Conservation (phyloP, 23 red algal species). For the Agarophyton chilense region DNA sequence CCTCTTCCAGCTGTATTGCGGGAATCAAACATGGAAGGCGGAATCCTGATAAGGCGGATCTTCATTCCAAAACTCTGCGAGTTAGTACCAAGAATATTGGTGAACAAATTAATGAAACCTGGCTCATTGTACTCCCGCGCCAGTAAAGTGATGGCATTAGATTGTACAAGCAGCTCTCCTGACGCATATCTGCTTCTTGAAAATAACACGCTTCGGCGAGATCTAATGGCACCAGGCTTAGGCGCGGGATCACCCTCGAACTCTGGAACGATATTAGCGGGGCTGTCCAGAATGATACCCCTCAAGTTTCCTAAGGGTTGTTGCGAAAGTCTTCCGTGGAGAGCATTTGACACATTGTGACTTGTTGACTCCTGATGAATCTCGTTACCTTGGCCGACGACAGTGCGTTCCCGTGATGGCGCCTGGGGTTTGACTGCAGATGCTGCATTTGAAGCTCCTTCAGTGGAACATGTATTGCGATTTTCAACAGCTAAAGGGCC, state of each 20-base stretch:
- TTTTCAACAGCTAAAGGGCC: not conserved
- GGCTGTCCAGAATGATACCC: not conserved
- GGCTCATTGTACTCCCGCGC: constrained; percentile 78
- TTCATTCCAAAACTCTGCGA: constrained; percentile 24
- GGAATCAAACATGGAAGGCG: constrained; percentile 33
- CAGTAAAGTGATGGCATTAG: constrained; percentile 55
- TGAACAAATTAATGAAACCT: constrained; percentile 64
- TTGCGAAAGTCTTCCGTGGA: not conserved
- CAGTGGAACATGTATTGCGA: not conserved
- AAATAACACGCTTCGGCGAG: constrained; percentile 69
- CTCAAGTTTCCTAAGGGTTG: not conserved
- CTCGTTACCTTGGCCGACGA: not conserved
- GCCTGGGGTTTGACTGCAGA: not conserved
- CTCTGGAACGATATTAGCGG: not conserved
- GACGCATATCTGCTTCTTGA: constrained; percentile 77
- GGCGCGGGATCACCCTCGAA: constrained; percentile 24
- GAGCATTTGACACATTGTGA: not conserved
- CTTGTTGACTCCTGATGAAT: not conserved
- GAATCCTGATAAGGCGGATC: constrained; percentile 65
- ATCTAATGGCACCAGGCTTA: constrained; percentile 23
- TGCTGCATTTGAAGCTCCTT: not conserved
- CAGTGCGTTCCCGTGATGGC: not conserved
- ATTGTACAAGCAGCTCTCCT: constrained; percentile 80
- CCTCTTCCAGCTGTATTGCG: not conserved
- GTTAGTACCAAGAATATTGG: constrained; percentile 57